A percentile compares a stretch with the other conserved stretches of the same genome.
phyloP scores from a whole-genome alignment of 2,329 filamentous ascomycete species.

The Aspergillus cejpii region DNA sequence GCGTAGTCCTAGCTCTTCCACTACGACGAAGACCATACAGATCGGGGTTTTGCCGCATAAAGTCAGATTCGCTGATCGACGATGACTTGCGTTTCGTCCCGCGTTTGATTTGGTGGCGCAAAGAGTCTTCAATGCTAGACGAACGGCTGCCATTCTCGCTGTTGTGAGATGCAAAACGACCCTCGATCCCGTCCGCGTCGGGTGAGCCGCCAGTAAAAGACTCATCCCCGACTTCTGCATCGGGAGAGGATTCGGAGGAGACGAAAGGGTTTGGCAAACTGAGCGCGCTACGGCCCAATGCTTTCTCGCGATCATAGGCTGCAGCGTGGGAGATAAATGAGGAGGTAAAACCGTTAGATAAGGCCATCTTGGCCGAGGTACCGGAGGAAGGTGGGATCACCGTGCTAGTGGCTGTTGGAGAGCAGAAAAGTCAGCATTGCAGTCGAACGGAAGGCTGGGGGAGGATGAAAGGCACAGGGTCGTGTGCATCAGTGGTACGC shows the following conservation, averaged over 20 bases:
- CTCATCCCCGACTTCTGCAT: slow-evolving; percentile 36
- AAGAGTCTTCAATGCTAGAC: slow-evolving; percentile 54
- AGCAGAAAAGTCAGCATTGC: slow-evolving; percentile 39
- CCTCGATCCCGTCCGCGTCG: slow-evolving; percentile 45
- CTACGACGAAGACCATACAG: slow-evolving; percentile 91
- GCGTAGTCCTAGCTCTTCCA: slow-evolving; percentile 58
- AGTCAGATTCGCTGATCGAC: slow-evolving; percentile 66
- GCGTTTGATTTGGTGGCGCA: slow-evolving; percentile 64
- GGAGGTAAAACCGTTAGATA: slow-evolving; percentile 32
- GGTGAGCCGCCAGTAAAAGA: slow-evolving; percentile 36
- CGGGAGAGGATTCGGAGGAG: slow-evolving; percentile 45
- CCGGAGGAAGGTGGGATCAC: slow-evolving; percentile 41
- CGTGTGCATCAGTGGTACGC: slow-evolving; percentile 28
- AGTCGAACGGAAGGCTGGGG: slow-evolving; percentile 20
- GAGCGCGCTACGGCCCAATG: slow-evolving; percentile 58
- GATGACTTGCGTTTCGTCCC: slow-evolving; percentile 66
- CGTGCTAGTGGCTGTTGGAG: slow-evolving; percentile 39
- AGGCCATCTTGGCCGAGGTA: slow-evolving; percentile 27
- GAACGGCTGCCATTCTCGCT: slow-evolving; percentile 50
- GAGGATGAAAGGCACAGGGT: slow-evolving; percentile 16
- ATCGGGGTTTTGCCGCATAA: slow-evolving; percentile 85
- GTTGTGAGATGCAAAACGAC: slow-evolving; percentile 67
- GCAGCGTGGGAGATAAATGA: slow-evolving; percentile 22
- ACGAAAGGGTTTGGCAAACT: slow-evolving; percentile 63
- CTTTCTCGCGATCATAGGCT: slow-evolving; percentile 35